phyloP scores from a whole-genome alignment of 1,139 yeast species.

The Scheffersomyces segobiensis region DNA sequence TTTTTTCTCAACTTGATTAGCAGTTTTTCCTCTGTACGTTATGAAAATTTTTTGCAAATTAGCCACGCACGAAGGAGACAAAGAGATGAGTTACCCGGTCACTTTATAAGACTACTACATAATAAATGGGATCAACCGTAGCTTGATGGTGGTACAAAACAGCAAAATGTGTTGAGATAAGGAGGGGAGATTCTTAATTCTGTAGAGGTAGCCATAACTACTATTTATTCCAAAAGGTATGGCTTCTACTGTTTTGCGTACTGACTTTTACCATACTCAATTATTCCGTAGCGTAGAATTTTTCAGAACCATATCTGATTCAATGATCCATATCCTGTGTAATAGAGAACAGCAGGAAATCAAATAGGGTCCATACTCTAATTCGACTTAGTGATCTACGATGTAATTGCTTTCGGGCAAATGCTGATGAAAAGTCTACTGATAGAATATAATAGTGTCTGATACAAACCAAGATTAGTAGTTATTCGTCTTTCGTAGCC shows the following conservation, averaged over 20 bases:
- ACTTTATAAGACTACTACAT: not conserved
- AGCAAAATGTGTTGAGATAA: not conserved
- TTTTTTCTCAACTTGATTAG: not conserved
- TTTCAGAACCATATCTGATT: not conserved
- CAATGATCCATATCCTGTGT: not conserved
- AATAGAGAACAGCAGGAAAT: not conserved
- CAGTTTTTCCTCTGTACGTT: not conserved
- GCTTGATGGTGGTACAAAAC: not conserved
- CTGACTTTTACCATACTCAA: not conserved
- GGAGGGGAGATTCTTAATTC: not conserved
- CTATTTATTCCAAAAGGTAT: not conserved
- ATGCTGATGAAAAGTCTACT: no score
- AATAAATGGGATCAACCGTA: not conserved
- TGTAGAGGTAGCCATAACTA: not conserved
- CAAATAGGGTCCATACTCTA: not conserved
- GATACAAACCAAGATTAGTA: no score
- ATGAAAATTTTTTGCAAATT: not conserved
- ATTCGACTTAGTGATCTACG: not conserved
- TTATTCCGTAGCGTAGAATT: not conserved
- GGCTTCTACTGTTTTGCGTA: not conserved
- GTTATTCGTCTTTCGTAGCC: no score
- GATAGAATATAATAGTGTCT: no score
- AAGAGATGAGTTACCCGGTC: slow-evolving; percentile 10
- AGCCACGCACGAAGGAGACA: not conserved
- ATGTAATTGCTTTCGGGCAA: not conserved